Percentiles rank a stretch among this genome's conserved stretches.
These are phyloP conservation scores for Neurospora intermedia DNA, from an alignment of 495 filamentous ascomycete species.

Conservation along the genomic window DNA sequence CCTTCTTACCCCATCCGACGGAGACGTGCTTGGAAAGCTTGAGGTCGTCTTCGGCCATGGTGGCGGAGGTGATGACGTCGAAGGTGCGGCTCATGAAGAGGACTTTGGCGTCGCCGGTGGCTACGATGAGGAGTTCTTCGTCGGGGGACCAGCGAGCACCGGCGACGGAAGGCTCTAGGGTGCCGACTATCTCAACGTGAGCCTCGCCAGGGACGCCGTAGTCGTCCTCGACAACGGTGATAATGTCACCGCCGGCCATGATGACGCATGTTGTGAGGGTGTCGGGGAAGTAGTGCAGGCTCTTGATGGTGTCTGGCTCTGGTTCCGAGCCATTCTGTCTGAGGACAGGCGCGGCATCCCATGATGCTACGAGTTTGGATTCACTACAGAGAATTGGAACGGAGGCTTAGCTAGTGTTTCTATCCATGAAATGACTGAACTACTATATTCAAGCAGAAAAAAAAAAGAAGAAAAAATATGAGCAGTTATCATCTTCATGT, in stretches of 20 bases:
- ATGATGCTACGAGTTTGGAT: constrained; percentile 54
- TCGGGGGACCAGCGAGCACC: constrained; percentile 92
- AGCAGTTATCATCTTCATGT: too few relatives aligned
- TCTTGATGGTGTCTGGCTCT: constrained; percentile 56
- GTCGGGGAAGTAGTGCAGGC: constrained; percentile 77
- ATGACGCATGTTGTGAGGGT: constrained; percentile 65
- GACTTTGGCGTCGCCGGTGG: constrained; percentile 66
- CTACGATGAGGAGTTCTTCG: constrained; percentile 77
- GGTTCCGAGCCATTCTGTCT: constrained; percentile 49
- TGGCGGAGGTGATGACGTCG: constrained; percentile 65
- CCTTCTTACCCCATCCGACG: constrained; percentile 95
- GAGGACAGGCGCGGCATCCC: constrained; percentile 65
- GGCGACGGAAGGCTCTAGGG: constrained; percentile 81
- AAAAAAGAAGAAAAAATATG: too few relatives aligned
- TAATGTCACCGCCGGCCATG: constrained; percentile 82
- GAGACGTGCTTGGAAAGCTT: constrained; percentile 90
- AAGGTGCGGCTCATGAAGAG: constrained; percentile 90
- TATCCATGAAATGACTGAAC: background rate
- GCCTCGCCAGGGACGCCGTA: constrained; percentile 43
- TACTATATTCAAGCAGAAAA: background rate
- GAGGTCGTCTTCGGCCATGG: constrained; percentile 64
- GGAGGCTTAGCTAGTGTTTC: background rate
- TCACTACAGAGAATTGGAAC: constrained; percentile 14
- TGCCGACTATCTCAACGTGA: constrained; percentile 88
- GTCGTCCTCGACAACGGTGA: constrained; percentile 66